Evolutionary conservation across 441 rosid species (phyloP).

Genomic region (Breynia disticha): DNA sequence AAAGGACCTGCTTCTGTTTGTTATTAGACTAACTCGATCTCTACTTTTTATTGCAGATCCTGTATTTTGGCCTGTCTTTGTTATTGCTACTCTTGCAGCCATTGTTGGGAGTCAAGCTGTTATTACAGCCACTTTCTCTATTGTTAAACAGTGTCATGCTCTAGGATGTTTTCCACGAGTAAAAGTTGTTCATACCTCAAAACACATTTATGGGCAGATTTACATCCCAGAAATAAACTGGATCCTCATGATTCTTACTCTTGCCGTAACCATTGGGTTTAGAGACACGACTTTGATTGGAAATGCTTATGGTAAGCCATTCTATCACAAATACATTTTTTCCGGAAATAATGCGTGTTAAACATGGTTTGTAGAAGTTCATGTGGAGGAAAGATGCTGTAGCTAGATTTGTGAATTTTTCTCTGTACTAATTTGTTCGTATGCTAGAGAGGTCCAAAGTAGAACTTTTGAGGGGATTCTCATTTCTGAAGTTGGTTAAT

Average conservation of each 20-base stretch:
- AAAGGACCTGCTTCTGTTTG: not conserved
- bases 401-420: too few species aligned
- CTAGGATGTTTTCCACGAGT: constrained; percentile 95
- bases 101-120: constrained; percentile 83
- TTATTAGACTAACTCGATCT: constrained; percentile 15
- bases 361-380: too few species aligned
- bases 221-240: constrained; percentile 95
- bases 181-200: constrained; percentile 82
- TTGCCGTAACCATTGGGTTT: constrained; percentile 70
- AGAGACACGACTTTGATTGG: constrained; percentile 65
- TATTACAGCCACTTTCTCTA: constrained; percentile 81
- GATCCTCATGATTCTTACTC: constrained; percentile 86
- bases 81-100: constrained; percentile 83
- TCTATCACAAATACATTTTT: too few species aligned
- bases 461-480: too few species aligned
- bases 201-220: constrained; percentile 73
- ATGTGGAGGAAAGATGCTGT: too few species aligned
- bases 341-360: too few species aligned
- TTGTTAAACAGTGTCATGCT: constrained; percentile 83
- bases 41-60: constrained; percentile 33
- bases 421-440: too few species aligned
- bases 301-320: constrained; percentile 78
- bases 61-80: constrained; percentile 82
- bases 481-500: too few species aligned
- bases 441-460: too few species aligned